Conservation (phyloP, 345 rosid species). For the Abelmoschus esculentus region DNA sequence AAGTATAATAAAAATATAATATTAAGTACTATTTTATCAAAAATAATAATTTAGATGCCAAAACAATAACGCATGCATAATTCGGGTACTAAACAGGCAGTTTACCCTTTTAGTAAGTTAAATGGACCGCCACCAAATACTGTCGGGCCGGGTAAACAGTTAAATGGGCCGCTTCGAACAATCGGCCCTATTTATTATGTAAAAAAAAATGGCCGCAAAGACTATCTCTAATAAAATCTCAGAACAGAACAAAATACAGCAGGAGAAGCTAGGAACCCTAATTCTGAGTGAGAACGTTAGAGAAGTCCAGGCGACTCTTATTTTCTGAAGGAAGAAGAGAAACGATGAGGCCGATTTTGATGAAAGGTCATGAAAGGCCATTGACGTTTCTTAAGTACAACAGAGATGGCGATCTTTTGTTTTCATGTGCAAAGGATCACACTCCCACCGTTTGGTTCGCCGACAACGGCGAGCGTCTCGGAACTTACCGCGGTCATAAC, state of each 20-base stretch:
- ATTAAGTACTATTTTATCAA: too few species aligned
- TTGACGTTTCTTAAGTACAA: conserved; percentile 82
- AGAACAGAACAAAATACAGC: not conserved
- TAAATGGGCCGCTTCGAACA: too few species aligned
- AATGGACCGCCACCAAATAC: too few species aligned
- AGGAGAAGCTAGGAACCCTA: not conserved
- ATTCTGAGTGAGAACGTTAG: not conserved
- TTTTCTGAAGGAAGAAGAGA: not conserved
- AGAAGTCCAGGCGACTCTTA: not conserved
- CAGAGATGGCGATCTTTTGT: conserved; percentile 81
- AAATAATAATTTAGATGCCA: too few species aligned
- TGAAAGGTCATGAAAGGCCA: conserved; percentile 99
- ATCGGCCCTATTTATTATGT: not conserved
- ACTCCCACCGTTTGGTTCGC: conserved; percentile 95
- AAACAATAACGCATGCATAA: too few species aligned
- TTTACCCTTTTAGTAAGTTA: too few species aligned
- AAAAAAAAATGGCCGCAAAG: not conserved
- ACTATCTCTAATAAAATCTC: not conserved
- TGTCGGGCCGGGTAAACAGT: too few species aligned
- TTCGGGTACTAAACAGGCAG: too few species aligned
- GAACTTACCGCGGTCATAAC: conserved; percentile 96
- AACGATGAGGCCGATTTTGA: conserved; percentile 84
- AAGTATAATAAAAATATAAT: too few species aligned
- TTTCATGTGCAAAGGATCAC: conserved; percentile 96
- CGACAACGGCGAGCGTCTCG: conserved; percentile 88